Percentiles rank a stretch among this genome's conserved stretches.
phyloP scores from a whole-genome alignment of 2,329 filamentous ascomycete genomes.

The Sporothrix phasma region DNA sequence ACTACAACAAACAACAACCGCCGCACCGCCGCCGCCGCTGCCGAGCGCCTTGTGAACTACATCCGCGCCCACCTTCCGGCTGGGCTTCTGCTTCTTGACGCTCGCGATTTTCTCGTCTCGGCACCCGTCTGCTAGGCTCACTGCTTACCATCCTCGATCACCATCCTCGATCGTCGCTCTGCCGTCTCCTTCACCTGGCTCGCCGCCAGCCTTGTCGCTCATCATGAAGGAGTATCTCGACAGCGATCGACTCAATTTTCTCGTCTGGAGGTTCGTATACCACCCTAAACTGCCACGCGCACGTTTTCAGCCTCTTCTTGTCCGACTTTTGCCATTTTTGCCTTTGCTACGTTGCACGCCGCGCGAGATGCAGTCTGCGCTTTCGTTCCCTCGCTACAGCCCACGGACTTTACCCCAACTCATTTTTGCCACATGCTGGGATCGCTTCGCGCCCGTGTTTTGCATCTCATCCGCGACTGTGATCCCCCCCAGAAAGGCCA shows the following conservation, averaged over 20 bases:
- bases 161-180: not conserved
- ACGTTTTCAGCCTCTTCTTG: constrained; percentile 13
- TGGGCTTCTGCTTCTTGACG: not conserved
- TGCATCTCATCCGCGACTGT: not conserved
- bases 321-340: constrained; percentile 2
- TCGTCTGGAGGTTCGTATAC: constrained; percentile 56
- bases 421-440: not conserved
- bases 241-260: constrained; percentile 59
- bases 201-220: constrained; percentile 17
- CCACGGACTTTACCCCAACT: not conserved
- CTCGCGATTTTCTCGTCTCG: not conserved
- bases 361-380: not conserved
- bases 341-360: not conserved
- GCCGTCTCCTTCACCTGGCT: constrained; percentile 5
- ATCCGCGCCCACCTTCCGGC: not conserved
- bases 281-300: constrained; percentile 8
- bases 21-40: not conserved
- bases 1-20: not conserved
- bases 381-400: not conserved
- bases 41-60: not conserved
- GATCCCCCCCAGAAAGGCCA: not conserved
- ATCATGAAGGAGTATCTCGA: constrained; percentile 54
- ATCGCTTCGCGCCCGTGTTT: not conserved
- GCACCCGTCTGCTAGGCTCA: not conserved
- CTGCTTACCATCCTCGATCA: not conserved